Evolutionary conservation across 345 rosid species (phyloP).

Genomic region (Corchorus capsularis): DNA sequence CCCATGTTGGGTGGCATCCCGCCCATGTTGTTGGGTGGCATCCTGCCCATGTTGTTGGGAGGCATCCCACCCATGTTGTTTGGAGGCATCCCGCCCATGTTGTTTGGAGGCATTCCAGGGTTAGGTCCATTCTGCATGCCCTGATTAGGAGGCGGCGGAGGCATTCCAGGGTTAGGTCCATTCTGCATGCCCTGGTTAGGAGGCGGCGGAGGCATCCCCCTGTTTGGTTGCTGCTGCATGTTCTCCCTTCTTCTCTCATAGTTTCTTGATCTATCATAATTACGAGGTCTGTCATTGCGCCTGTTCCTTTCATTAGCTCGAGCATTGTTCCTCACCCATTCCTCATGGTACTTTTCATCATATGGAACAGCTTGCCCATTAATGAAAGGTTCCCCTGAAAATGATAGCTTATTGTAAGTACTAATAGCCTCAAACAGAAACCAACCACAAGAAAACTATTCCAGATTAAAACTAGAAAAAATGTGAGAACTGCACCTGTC

Average conservation of each 20-base stretch:
- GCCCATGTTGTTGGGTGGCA: slow-evolving; percentile 10
- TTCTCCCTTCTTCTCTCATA: slow-evolving; percentile 91
- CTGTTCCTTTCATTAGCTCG: slow-evolving; percentile 88
- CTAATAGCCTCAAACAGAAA: not conserved
- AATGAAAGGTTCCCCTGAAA: slow-evolving; percentile 11
- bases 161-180: slow-evolving; percentile 25
- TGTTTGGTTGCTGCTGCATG: slow-evolving; percentile 37
- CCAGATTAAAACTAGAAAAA: not conserved
- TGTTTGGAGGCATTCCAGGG: slow-evolving; percentile 1
- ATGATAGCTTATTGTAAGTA: not conserved
- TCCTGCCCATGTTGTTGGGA: slow-evolving; percentile 11
- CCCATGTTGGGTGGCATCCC: slow-evolving; percentile 22
- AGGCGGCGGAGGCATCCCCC: slow-evolving; percentile 36
- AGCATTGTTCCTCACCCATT: slow-evolving; percentile 93
- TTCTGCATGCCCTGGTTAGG: slow-evolving; percentile 45
- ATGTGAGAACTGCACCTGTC: not conserved
- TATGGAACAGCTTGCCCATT: slow-evolving; percentile 76
- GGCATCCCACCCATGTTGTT: slow-evolving; percentile 33
- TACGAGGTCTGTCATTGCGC: slow-evolving; percentile 82
- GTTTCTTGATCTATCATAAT: slow-evolving; percentile 76
- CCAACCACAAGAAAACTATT: not conserved
- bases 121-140: slow-evolving; percentile 40
- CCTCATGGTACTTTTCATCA: slow-evolving; percentile 95
- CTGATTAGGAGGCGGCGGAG: slow-evolving; percentile 39
- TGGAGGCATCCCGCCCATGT: not conserved